Conservation (phyloP, 306 rosid species). For the Glycine latifolia region DNA sequence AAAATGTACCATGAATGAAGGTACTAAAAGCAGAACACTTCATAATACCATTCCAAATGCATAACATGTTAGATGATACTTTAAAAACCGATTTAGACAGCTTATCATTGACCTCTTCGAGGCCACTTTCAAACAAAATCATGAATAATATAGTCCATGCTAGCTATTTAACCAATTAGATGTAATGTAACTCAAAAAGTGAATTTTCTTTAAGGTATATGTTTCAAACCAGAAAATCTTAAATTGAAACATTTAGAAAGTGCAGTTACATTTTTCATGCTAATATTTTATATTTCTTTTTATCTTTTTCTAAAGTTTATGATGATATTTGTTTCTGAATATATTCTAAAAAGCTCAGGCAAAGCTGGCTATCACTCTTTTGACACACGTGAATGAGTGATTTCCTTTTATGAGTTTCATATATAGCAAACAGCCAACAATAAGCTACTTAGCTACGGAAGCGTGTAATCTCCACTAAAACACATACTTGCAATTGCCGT, state of each 20-base stretch:
- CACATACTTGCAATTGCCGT: not conserved
- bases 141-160: too few species aligned
- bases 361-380: constrained; percentile 5
- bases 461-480: constrained; percentile 35
- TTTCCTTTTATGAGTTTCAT: not conserved
- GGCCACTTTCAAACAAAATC: too few species aligned
- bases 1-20: not conserved
- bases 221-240: not conserved
- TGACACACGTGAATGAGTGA: not conserved
- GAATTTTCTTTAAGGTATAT: not conserved
- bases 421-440: constrained; percentile 29
- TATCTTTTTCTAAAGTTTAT: not conserved
- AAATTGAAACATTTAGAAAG: not conserved
- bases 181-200: not conserved
- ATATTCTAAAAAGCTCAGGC: not conserved
- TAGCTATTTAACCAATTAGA: not conserved
- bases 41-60: not conserved
- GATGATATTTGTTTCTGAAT: not conserved
- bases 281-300: not conserved
- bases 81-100: too few species aligned
- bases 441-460: not conserved
- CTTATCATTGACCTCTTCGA: too few species aligned
- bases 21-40: not conserved
- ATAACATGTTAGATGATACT: too few species aligned
- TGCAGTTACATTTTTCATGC: not conserved